These are phyloP conservation scores for Lachnellula hyalina DNA, from an alignment of 2,329 filamentous ascomycete genomes.

Conservation along the genomic window DNA sequence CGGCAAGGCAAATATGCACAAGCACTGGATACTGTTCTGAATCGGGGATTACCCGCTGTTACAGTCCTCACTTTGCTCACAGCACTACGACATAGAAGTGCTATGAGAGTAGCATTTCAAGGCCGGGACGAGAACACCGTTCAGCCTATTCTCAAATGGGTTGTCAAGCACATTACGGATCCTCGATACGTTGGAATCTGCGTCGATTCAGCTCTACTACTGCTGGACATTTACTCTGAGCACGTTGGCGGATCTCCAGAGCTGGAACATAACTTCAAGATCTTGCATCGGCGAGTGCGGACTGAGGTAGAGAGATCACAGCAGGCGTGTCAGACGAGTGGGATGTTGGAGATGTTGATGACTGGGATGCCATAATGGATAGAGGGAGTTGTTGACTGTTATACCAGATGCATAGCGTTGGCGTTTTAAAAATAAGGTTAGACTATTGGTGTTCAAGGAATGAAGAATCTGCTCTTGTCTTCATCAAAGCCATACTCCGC, in stretches of 20 bases:
- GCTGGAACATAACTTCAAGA: conserved; percentile 65
- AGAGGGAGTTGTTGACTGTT: conserved; percentile 2
- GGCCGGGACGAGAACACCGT: conserved; percentile 76
- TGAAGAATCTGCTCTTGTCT: background rate
- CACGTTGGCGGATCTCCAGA: conserved; percentile 69
- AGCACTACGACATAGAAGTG: conserved; percentile 81
- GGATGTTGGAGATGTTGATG: conserved; percentile 81
- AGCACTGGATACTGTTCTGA: conserved; percentile 75
- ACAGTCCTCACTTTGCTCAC: conserved; percentile 71
- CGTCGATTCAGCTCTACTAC: conserved; percentile 74
- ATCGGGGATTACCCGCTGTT: conserved; percentile 51
- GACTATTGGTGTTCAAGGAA: background rate
- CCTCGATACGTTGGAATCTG: conserved; percentile 76
- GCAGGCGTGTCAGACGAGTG: conserved; percentile 72
- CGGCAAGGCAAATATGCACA: conserved; percentile 70
- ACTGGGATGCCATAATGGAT: conserved; percentile 36
- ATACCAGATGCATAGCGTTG: conserved; percentile 37
- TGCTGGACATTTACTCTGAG: conserved; percentile 84
- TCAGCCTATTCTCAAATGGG: conserved; percentile 78
- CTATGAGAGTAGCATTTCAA: conserved; percentile 72
- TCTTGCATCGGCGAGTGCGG: conserved; percentile 65
- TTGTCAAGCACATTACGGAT: conserved; percentile 73
- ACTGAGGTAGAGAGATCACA: conserved; percentile 79
- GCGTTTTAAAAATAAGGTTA: conserved; percentile 28
- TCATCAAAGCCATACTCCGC: background rate